These are phyloP conservation scores for Euphorbia pulcherrima DNA, from an alignment of 345 rosid species.

Conservation along the genomic window DNA sequence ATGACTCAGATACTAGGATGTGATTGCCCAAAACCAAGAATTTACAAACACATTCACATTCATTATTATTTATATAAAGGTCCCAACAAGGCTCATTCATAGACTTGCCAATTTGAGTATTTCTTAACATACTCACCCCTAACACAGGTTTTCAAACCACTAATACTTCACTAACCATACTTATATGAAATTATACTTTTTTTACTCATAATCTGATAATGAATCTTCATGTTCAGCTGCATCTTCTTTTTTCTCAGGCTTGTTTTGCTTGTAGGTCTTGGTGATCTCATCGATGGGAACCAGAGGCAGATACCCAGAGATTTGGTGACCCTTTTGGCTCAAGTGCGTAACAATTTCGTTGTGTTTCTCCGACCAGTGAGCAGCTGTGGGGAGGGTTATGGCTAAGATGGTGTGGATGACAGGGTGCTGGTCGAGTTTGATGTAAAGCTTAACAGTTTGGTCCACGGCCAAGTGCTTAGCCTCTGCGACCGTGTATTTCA, in stretches of 20 bases:
- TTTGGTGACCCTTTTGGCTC: conserved; percentile 54
- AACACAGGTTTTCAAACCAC: conserved; percentile 4
- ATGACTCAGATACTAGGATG: too few species aligned
- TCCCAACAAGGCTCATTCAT: background rate
- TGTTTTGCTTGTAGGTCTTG: conserved; percentile 46
- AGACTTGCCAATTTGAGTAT: conserved; percentile 1
- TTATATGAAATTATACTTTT: background rate
- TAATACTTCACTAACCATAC: background rate
- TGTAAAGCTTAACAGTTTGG: conserved; percentile 54
- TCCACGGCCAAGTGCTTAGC: conserved; percentile 45
- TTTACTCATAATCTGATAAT: conserved; percentile 46
- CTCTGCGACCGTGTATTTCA: conserved; percentile 43
- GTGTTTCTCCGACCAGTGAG: conserved; percentile 47
- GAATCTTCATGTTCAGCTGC: conserved; percentile 30
- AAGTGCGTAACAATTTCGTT: conserved; percentile 41
- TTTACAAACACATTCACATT: conserved; percentile 8
- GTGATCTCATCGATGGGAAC: conserved; percentile 66
- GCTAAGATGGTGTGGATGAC: conserved; percentile 46
- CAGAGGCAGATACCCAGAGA: conserved; percentile 51
- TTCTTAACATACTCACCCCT: background rate
- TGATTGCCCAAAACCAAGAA: background rate
- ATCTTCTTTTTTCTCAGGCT: conserved; percentile 36
- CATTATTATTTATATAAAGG: background rate
- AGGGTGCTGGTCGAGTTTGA: conserved; percentile 44
- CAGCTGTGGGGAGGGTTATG: conserved; percentile 53